phyloP scores from a whole-genome alignment of 306 rosid genomes.

The Sicyos edulis region DNA sequence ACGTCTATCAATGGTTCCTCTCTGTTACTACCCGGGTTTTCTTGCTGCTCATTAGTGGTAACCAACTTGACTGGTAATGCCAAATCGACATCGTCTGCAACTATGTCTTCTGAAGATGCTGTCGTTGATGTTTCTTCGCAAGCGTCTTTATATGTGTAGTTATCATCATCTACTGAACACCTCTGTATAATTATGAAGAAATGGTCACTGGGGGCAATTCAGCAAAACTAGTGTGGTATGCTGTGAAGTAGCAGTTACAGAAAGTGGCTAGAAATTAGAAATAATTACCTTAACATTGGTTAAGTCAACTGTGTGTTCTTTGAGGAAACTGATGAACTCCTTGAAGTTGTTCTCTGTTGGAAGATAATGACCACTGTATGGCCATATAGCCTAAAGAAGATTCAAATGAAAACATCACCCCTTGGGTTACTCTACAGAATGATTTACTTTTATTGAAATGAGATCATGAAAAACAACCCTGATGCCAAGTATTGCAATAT shows the following conservation, averaged over 20 bases:
- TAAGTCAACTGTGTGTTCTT: slow-evolving; percentile 35
- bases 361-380: slow-evolving; percentile 49
- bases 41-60: slow-evolving; percentile 11
- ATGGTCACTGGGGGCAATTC: neutral
- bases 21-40: neutral
- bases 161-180: slow-evolving; percentile 32
- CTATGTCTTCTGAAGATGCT: slow-evolving; percentile 16
- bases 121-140: slow-evolving; percentile 15
- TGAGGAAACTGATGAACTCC: slow-evolving; percentile 36
- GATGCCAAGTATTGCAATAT: neutral
- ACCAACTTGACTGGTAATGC: slow-evolving; percentile 2
- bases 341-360: slow-evolving; percentile 47
- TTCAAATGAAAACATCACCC: neutral
- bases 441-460: neutral
- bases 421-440: neutral
- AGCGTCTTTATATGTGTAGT: slow-evolving; percentile 9
- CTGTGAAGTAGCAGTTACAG: neutral
- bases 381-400: slow-evolving; percentile 43
- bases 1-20: slow-evolving; percentile 21
- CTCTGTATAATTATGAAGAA: slow-evolving; percentile 23
- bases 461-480: neutral
- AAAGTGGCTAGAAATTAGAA: neutral
- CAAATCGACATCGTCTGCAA: neutral
- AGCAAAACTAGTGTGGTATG: neutral
- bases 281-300: slow-evolving; percentile 36